These are phyloP conservation scores for Cordyceps fumosorosea DNA, from an alignment of 2,329 filamentous ascomycete genomes.

Conservation along the genomic window DNA sequence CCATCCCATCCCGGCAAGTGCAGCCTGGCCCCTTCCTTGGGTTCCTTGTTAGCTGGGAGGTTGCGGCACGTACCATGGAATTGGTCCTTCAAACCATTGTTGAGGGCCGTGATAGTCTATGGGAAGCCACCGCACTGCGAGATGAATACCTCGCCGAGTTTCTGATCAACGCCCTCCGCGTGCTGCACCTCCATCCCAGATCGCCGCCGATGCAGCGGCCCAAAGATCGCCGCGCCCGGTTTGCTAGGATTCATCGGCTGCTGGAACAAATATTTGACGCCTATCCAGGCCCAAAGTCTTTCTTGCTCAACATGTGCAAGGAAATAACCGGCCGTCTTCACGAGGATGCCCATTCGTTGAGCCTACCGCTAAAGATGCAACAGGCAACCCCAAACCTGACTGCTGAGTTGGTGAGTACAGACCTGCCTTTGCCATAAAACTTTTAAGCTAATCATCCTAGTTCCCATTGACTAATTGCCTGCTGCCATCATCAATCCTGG, in stretches of 20 bases:
- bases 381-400: conserved; percentile 30
- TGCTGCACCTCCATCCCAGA: conserved; percentile 33
- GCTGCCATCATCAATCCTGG: conserved; percentile 26
- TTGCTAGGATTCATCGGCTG: conserved; percentile 30
- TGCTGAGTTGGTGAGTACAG: conserved; percentile 28
- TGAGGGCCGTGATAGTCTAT: conserved; percentile 30
- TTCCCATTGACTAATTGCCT: conserved; percentile 32
- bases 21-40: conserved; percentile 31
- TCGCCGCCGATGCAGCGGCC: conserved; percentile 24
- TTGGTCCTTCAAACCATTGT: conserved; percentile 30
- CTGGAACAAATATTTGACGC: conserved; percentile 33
- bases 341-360: conserved; percentile 27
- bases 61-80: conserved; percentile 30
- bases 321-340: conserved; percentile 30
- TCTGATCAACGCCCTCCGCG: conserved; percentile 29
- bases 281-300: conserved; percentile 32
- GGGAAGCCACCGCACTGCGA: conserved; percentile 24
- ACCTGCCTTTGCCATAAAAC: no score
- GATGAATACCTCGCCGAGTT: conserved; percentile 33
- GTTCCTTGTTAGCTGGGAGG: conserved; percentile 34
- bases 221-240: conserved; percentile 31
- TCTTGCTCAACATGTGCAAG: conserved; percentile 31
- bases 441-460: conserved; percentile 16
- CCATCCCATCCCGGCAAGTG: conserved; percentile 29
- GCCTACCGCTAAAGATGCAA: conserved; percentile 26